A percentile compares a stretch with the other conserved stretches of the same genome.
Conservation (phyloP, 106 monocot species). For the Hemerocallis citrina region DNA sequence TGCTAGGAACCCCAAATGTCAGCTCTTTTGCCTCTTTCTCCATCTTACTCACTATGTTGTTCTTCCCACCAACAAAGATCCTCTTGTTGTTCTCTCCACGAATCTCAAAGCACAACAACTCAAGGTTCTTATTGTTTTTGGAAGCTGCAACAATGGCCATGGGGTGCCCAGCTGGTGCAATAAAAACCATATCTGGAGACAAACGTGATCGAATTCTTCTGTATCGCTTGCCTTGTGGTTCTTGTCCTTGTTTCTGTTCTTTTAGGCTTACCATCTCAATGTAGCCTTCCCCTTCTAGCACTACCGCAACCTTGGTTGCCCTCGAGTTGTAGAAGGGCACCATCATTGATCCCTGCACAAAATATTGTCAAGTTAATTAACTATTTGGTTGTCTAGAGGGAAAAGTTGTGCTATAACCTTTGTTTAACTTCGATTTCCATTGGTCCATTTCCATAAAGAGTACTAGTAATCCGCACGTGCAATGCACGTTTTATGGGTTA, state of each 20-base stretch:
- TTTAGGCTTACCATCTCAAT: conserved; percentile 61
- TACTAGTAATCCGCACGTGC: no score
- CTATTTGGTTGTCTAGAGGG: no score
- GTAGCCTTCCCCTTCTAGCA: conserved; percentile 37
- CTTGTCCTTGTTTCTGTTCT: conserved; percentile 2
- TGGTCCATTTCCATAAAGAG: conserved; percentile 20
- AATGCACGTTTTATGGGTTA: no score
- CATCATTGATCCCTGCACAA: conserved; percentile 69
- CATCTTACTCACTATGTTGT: conserved; percentile 44
- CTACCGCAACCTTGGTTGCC: conserved; percentile 37
- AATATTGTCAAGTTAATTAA: no score
- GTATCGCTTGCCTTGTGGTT: background rate
- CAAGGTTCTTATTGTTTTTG: conserved; percentile 10
- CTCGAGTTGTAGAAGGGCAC: conserved; percentile 45
- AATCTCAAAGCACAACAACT: conserved; percentile 37
- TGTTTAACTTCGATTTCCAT: no score
- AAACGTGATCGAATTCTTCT: conserved; percentile 20
- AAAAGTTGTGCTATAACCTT: no score
- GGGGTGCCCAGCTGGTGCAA: conserved; percentile 56
- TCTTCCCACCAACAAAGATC: conserved; percentile 50
- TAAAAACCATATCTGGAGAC: conserved; percentile 15
- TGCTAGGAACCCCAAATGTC: conserved; percentile 23
- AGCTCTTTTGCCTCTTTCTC: conserved; percentile 59
- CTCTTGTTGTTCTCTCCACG: conserved; percentile 31
- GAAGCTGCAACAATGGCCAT: conserved; percentile 10